Evolutionary conservation across 257 asterid species (phyloP).

Genomic region (Fraxinus excelsior): DNA sequence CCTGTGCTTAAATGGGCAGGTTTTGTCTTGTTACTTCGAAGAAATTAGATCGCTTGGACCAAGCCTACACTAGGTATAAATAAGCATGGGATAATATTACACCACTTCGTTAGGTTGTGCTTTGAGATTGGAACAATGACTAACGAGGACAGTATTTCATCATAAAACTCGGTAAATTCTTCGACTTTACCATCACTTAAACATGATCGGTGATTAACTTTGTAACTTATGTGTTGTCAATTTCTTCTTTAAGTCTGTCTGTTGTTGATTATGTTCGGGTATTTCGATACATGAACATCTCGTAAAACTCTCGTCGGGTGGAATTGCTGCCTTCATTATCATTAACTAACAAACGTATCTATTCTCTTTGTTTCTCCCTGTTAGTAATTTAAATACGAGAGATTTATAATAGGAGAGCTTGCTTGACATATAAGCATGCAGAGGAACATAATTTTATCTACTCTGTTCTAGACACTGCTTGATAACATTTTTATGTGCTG

Average conservation of each 20-base stretch:
- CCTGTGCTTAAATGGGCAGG: no score
- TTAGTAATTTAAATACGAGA: no score
- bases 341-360: neutral
- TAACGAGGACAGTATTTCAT: no score
- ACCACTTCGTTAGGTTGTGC: no score
- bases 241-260: neutral
- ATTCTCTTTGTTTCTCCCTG: neutral
- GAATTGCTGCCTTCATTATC: neutral
- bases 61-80: no score
- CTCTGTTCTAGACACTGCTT: neutral
- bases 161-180: neutral
- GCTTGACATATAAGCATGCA: slow-evolving; percentile 12
- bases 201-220: no score
- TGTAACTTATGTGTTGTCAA: no score
- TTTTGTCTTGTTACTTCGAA: no score
- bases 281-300: neutral
- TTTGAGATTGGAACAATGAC: no score
- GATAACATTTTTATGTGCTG: slow-evolving; percentile 9
- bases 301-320: neutral
- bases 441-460: slow-evolving; percentile 2
- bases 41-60: no score
- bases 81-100: neutral
- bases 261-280: neutral
- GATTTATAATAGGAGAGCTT: no score
- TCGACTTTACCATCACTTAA: no score